These are phyloP conservation scores for Hirsutella minnesotensis DNA, from an alignment of 2,329 filamentous ascomycete species.

Conservation along the genomic window DNA sequence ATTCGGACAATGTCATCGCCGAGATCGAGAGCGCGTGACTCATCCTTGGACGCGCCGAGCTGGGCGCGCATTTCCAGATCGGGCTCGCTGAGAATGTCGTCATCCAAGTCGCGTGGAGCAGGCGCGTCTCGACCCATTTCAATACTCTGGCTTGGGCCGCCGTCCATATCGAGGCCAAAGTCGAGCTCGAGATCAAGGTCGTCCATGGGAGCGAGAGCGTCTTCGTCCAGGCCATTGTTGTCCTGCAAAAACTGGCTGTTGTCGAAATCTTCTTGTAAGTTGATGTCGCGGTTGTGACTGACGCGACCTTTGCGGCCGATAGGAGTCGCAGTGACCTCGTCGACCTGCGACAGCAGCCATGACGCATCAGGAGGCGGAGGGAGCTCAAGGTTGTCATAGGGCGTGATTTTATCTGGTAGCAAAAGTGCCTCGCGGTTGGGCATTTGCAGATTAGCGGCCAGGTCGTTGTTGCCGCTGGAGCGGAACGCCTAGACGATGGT, in stretches of 20 bases:
- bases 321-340: slow-evolving; percentile 43
- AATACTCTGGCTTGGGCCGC: slow-evolving; percentile 56
- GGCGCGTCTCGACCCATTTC: slow-evolving; percentile 87
- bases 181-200: slow-evolving; percentile 65
- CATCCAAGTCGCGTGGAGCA: slow-evolving; percentile 51
- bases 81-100: slow-evolving; percentile 56
- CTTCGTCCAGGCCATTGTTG: slow-evolving; percentile 46
- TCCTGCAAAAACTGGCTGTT: slow-evolving; percentile 74
- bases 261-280: slow-evolving; percentile 56
- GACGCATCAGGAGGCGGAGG: slow-evolving; percentile 82
- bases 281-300: slow-evolving; percentile 53
- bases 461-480: slow-evolving; percentile 86
- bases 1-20: slow-evolving; percentile 45
- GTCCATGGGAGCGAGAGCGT: slow-evolving; percentile 43
- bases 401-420: slow-evolving; percentile 84
- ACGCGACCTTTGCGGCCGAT: slow-evolving; percentile 44
- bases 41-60: slow-evolving; percentile 42
- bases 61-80: slow-evolving; percentile 47
- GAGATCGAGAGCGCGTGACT: slow-evolving; percentile 40
- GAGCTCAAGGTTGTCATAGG: slow-evolving; percentile 66
- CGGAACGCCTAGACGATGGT: slow-evolving; percentile 65
- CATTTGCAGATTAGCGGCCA: slow-evolving; percentile 70
- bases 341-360: slow-evolving; percentile 66
- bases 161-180: slow-evolving; percentile 62
- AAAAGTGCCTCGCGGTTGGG: slow-evolving; percentile 79